Evolutionary conservation across 768 basidiomycete genomes (phyloP), one percentile per base, ranked within the genome.

Genomic region (Macrolepiota dolichaula): DNA sequence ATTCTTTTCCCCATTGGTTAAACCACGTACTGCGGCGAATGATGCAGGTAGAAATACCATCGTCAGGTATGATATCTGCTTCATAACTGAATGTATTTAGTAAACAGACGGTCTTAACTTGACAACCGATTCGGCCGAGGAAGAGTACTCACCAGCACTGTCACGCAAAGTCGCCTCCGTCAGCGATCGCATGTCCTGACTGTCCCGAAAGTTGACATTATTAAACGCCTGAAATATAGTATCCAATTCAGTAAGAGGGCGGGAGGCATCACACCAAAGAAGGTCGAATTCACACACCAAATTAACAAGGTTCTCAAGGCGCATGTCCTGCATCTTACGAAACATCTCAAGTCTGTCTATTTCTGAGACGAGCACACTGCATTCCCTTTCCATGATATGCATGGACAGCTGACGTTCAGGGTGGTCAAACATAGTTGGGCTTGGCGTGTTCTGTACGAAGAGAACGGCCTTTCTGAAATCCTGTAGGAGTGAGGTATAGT

Each of bases 21-120:
- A 47, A 37, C 17, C 19, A 69, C 70, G 60, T 62, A 74, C 73
- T 27, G 73, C 72, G 15, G 68, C 67, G 42, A 84, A 79, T 12
- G 78, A 77, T 2, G 80, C 80, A 0, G 82, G 81, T 1, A 84
- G 68, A 65, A 83, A 84, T 7, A 83, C 65, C 79, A 82, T 83
- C 0, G 81, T 80, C 5, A 84, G 67, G 57, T 81, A 82, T 0
- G 79, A 76, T 42, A 84, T 78, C 51, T 82, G 71, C 52, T 75
- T 76, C 76, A 77, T 77, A 35, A 73, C 77, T 69, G 36, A 42
- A 32, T 15, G 37, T 3, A 46, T n/a, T 22, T 22, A 22, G n/a
- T 40, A 9, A n/a, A 32, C n/a, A 53, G 35, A 37, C 36, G 12
- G 36, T n/a, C n/a, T 36, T 29, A 38, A 35, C 19, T 22, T 36